Evolutionary conservation across 768 basidiomycete genomes (phyloP), one percentile per base, ranked within the genome.

Genomic region (Russula sp.): DNA sequence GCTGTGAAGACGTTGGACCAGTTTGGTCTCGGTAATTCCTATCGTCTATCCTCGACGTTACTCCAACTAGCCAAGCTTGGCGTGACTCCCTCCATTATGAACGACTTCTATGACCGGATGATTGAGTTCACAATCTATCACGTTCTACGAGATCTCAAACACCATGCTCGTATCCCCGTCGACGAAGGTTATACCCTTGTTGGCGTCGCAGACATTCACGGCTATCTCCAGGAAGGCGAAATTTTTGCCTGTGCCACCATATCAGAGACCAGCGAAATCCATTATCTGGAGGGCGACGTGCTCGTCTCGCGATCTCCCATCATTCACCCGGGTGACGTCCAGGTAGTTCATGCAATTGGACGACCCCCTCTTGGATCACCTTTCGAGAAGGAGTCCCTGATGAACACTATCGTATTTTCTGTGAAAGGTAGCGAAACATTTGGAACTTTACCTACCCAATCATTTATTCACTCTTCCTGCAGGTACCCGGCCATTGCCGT

Each of bases 271-370:
- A 60, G 68, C 20, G 62, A 62, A 16, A 65, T 73, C 0, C 71
- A 73, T 5, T 87, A 82, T 69, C 76, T 89, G 1, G 75, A 82
- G 64, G 87, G 88, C 0, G 76, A 72, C 2, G 75, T 83, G 5
- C 67, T 86, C 46, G 78, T 89, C 42, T 85, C 84, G 5, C 80
- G 87, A 14, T 88, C 85, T 3, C 88, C 87, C 0, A 82, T 81
- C 1, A 87, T 87, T 32, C 87, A 88, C 69, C 88, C 87, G 5
- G 88, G 86, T 2, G 86, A 87, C 67, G 80, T 86, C 14, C 84
- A 83, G 69, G 71, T 84, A n/a, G 86, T 78, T 1, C 67, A 70
- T 18, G 87, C 86, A 1, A 85, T 89, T 32, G 87, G 86, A 38
- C 66, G 64, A n/a, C 87, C 87, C 0, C 83, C 83, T 0, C 65